phyloP scores from a whole-genome alignment of 176 grass and related monocot genomes.

The Aegilops tauschii region DNA sequence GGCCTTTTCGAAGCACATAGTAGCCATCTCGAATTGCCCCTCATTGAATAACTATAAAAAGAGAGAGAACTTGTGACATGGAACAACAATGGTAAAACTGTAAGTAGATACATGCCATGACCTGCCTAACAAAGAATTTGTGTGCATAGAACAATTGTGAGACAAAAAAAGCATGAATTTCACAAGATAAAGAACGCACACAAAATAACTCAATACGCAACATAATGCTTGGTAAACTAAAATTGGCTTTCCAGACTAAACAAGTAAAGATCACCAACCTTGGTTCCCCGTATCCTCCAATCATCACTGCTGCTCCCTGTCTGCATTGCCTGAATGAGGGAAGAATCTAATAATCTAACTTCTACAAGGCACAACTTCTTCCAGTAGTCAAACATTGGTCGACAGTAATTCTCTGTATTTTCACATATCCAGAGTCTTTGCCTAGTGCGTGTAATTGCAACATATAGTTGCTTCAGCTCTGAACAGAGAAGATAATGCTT shows the following conservation, averaged over 20 bases:
- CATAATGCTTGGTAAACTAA: background rate
- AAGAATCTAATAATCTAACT: constrained; percentile 59
- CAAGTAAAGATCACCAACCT: constrained; percentile 44
- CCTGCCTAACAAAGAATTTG: background rate
- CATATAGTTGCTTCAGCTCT: constrained; percentile 95
- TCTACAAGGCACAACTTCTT: constrained; percentile 81
- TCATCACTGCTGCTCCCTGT: constrained; percentile 49
- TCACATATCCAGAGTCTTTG: constrained; percentile 93
- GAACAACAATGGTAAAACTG: background rate
- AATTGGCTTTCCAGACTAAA: constrained; percentile 5
- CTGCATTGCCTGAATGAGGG: constrained; percentile 64
- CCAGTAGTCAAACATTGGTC: constrained; percentile 85
- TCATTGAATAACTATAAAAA: too few relatives aligned
- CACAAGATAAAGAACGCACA: background rate
- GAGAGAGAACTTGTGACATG: background rate
- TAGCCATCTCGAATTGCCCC: too few relatives aligned
- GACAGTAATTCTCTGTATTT: constrained; percentile 55
- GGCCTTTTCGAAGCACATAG: too few relatives aligned
- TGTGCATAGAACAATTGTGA: background rate
- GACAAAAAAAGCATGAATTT: background rate
- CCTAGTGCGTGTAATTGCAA: constrained; percentile 74
- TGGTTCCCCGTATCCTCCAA: constrained; percentile 26
- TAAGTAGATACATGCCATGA: background rate
- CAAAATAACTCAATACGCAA: too few relatives aligned
- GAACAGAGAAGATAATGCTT: constrained; percentile 74